phyloP scores from a whole-genome alignment of 371 early-diverging fungal genomes.

The Mortierella sp. region DNA sequence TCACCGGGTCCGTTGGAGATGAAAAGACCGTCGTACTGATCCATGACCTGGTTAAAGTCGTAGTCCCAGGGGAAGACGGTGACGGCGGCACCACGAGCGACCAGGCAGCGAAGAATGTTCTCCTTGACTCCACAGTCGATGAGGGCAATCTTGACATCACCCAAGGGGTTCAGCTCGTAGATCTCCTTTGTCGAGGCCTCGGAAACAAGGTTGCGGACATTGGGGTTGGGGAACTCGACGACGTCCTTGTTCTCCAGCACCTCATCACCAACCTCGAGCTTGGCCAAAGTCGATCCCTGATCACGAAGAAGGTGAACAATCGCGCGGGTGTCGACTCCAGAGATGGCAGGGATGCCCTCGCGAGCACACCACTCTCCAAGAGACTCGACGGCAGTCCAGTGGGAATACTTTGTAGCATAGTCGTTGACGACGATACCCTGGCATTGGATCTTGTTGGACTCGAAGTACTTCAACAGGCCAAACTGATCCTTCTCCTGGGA shows the following conservation, averaged over 20 bases:
- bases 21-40: constrained; percentile 89
- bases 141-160: constrained; percentile 81
- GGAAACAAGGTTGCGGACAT: constrained; percentile 83
- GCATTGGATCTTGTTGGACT: constrained; percentile 87
- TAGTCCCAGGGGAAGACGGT: constrained; percentile 91
- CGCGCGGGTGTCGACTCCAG: constrained; percentile 96
- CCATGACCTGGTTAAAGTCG: constrained; percentile 71
- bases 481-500: constrained; percentile 79
- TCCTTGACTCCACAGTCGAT: constrained; percentile 95
- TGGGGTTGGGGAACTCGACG: constrained; percentile 81
- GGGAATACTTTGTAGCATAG: constrained; percentile 90
- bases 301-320: constrained; percentile 88
- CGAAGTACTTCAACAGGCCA: constrained; percentile 89
- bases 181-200: constrained; percentile 79
- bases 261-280: constrained; percentile 73
- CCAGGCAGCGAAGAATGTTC: constrained; percentile 91
- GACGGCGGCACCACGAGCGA: constrained; percentile 83
- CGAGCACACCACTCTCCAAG: constrained; percentile 91
- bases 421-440: constrained; percentile 90
- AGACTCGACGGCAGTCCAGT: constrained; percentile 91
- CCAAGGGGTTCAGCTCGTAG: constrained; percentile 79
- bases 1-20: constrained; percentile 96
- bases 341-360: constrained; percentile 88
- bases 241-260: constrained; percentile 58
- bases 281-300: constrained; percentile 88